Evolutionary conservation across 2,329 filamentous ascomycete species (phyloP), one percentile per base, ranked within the genome.

Genomic region (Fusarium transvaalense): DNA sequence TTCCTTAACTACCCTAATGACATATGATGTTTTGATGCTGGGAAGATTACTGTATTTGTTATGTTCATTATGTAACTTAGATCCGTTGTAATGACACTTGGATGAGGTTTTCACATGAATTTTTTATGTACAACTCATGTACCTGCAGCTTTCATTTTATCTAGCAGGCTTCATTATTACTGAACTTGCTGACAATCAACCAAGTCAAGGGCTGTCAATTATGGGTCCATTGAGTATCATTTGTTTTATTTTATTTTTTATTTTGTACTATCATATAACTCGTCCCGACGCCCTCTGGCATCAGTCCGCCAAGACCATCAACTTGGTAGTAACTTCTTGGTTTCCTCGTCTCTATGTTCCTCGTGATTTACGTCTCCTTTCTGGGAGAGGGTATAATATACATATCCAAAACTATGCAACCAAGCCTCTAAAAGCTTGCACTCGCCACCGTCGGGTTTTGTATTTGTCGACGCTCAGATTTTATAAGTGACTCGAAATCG

Each of bases 71-170:
- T 52, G 63, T 57, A 59, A 52, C 48, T 56, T 69, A 63, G 55
- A 64, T 56, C 43, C 52, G 47, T 65, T 68, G 59, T 73, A 73
- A 71, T 74, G 69, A 65, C 43, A 58, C 38, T 52, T 25, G 42
- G 41, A 53, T 46, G 51, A 69, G 23, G 29, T 37, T 43, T 64
- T 55, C 10, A 25, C 39, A 56, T 43, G 17, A 19, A 45, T 32
- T 10, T 19, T 38, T 35, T 51, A 17, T 14, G 9, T 29, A 38
- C 6, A 21, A 17, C 9, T 12, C 29, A 10, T 19, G 9, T 39
- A 21, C 12, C 10, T 25, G 15, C 10, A 17, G 9, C 17, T 50
- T 39, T 15, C 13, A 29, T 29, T 43, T n/a, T 14, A 14, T 9
- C 10, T 13, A 12, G 2, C n/a, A 34, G 7, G 6, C 14, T 29